A percentile compares a stretch with the other conserved stretches of the same genome.
These are phyloP conservation scores for Coleophoma crateriformis DNA, from an alignment of 2,329 filamentous ascomycete species.

Conservation along the genomic window DNA sequence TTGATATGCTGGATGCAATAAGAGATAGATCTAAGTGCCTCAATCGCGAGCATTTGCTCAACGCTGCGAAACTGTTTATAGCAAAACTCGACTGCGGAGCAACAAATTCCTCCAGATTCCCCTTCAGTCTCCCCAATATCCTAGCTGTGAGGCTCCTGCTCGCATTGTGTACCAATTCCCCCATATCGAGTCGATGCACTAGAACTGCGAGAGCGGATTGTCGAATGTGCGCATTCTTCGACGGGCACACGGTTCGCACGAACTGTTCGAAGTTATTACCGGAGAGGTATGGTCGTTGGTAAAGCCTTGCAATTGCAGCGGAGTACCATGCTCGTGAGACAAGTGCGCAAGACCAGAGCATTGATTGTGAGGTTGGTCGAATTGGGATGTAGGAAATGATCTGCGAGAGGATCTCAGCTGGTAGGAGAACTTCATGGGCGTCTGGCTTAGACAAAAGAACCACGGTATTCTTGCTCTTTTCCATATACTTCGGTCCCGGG, in stretches of 20 bases:
- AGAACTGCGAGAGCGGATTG: constrained; percentile 20
- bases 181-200: constrained; percentile 26
- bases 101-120: constrained; percentile 25
- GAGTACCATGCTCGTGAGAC: constrained; percentile 25
- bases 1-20: constrained; percentile 25
- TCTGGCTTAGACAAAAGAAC: constrained; percentile 2
- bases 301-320: constrained; percentile 19
- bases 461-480: background rate
- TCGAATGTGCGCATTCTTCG: constrained; percentile 28
- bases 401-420: constrained; percentile 24
- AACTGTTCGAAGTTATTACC: constrained; percentile 25
- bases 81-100: constrained; percentile 27
- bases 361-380: constrained; percentile 11
- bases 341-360: constrained; percentile 22
- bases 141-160: constrained; percentile 24
- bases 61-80: constrained; percentile 27
- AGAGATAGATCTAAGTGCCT: constrained; percentile 24
- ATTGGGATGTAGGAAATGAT: constrained; percentile 24
- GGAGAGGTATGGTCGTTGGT: constrained; percentile 19
- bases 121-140: constrained; percentile 25
- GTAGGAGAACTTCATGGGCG: constrained; percentile 19
- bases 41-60: constrained; percentile 25
- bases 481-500: background rate
- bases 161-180: constrained; percentile 24
- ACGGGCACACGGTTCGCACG: constrained; percentile 26